Conservation (phyloP, 306 rosid genomes). For the Acacia melanoxylon region DNA sequence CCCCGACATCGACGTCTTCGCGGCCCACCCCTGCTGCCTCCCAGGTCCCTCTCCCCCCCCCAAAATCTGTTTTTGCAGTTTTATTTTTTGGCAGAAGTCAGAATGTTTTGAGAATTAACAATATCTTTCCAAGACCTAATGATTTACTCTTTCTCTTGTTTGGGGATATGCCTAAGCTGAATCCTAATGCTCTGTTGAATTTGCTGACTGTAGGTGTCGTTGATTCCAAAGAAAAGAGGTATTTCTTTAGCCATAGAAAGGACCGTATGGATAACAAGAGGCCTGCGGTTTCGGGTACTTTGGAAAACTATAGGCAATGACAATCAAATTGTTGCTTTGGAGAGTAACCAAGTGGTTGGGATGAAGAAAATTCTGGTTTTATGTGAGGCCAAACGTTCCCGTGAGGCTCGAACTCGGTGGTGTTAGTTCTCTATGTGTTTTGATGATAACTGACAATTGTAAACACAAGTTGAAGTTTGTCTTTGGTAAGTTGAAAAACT, state of each 20-base stretch:
- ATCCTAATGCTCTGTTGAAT: not conserved
- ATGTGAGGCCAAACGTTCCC: slow-evolving; percentile 20
- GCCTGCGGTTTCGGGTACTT: slow-evolving; percentile 46
- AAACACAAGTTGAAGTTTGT: too few species aligned
- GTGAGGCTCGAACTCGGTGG: slow-evolving; percentile 4
- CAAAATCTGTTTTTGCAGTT: not conserved
- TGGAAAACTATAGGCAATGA: slow-evolving; percentile 51
- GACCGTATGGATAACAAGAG: slow-evolving; percentile 20
- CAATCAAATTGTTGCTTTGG: slow-evolving; percentile 29
- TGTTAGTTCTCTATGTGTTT: too few species aligned
- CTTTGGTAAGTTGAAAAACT: too few species aligned
- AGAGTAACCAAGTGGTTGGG: slow-evolving; percentile 34
- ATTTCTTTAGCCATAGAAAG: slow-evolving; percentile 46
- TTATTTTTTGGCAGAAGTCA: not conserved
- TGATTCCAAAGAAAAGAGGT: slow-evolving; percentile 46
- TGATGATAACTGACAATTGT: too few species aligned
- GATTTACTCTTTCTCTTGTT: not conserved
- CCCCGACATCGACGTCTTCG: slow-evolving; percentile 54
- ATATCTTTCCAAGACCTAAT: not conserved
- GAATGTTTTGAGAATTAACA: not conserved
- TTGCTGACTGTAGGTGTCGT: slow-evolving; percentile 54
- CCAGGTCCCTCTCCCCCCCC: slow-evolving; percentile 42
- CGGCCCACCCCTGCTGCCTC: slow-evolving; percentile 41
- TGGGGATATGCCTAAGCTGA: not conserved
- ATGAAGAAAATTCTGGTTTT: slow-evolving; percentile 43